phyloP scores from a whole-genome alignment of 2,329 filamentous ascomycete species.

The Aspergillus aculeatus region DNA sequence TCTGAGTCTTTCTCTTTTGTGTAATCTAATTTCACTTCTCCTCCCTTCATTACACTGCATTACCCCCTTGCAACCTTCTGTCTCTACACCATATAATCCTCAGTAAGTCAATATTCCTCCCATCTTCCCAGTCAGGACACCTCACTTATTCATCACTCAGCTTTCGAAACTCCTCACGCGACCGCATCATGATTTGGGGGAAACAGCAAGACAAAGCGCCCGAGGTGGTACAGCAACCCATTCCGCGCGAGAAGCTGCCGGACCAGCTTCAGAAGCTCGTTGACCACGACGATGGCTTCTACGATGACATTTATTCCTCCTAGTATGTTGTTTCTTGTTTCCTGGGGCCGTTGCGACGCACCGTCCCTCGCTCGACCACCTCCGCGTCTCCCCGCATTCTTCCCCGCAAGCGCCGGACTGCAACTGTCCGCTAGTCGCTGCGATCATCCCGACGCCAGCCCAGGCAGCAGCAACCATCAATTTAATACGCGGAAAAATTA shows the following conservation, averaged over 20 bases:
- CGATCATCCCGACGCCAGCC: background rate
- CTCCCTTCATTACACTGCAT: conserved; percentile 2
- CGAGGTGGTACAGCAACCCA: conserved; percentile 32
- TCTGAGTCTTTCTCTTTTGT: background rate
- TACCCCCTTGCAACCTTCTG: conserved; percentile 19
- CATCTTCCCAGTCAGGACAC: background rate
- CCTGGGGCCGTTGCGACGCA: background rate
- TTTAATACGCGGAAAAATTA: conserved; percentile 5
- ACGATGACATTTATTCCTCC: conserved; percentile 74
- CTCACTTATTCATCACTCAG: background rate
- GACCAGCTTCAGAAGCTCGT: conserved; percentile 56
- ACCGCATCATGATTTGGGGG: conserved; percentile 31
- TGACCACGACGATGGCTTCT: conserved; percentile 68
- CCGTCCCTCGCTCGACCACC: background rate
- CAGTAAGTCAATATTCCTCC: background rate
- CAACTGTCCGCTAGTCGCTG: background rate
- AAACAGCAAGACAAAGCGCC: conserved; percentile 26
- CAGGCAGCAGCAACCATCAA: background rate
- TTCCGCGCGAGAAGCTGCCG: conserved; percentile 54
- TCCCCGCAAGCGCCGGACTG: background rate
- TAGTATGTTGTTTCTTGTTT: conserved; percentile 57
- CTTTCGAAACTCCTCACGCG: background rate
- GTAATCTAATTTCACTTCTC: background rate
- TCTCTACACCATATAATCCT: background rate
- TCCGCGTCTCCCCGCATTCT: conserved; percentile 1